Percentiles rank a stretch among this genome's conserved stretches.
These are phyloP conservation scores for Plasmopara viticola DNA, from an alignment of 352 stramenopile species.

Conservation along the genomic window DNA sequence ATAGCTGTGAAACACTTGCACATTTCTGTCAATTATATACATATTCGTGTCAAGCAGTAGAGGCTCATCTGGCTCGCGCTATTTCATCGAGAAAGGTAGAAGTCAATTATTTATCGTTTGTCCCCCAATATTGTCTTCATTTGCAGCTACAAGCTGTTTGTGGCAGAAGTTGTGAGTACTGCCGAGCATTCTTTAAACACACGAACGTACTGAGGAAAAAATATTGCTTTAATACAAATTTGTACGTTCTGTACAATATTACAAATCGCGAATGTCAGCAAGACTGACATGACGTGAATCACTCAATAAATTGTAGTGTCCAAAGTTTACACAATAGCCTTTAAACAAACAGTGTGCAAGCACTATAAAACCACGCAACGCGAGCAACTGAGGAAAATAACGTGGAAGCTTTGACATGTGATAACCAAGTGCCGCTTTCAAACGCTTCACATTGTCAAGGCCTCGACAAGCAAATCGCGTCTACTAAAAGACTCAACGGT, in stretches of 20 bases:
- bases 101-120: slow-evolving; percentile 85
- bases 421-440: slow-evolving; percentile 15
- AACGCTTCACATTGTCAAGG: slow-evolving; percentile 27
- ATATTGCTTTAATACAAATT: slow-evolving; percentile 66
- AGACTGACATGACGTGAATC: slow-evolving; percentile 71
- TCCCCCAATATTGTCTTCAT: slow-evolving; percentile 59
- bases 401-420: slow-evolving; percentile 13
- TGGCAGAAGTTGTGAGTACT: slow-evolving; percentile 64
- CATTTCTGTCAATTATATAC: slow-evolving; percentile 79
- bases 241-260: slow-evolving; percentile 44
- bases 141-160: slow-evolving; percentile 70
- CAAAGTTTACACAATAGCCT: slow-evolving; percentile 78
- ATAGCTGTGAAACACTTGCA: slow-evolving; percentile 32
- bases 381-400: slow-evolving; percentile 41
- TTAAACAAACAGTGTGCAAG: slow-evolving; percentile 82
- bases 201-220: slow-evolving; percentile 81
- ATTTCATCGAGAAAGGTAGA: slow-evolving; percentile 58
- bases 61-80: slow-evolving; percentile 49
- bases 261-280: slow-evolving; percentile 60
- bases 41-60: slow-evolving; percentile 71
- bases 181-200: slow-evolving; percentile 74
- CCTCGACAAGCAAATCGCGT: slow-evolving; percentile 23
- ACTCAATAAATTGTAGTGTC: slow-evolving; percentile 40
- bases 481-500: slow-evolving; percentile 14
- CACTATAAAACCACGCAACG: slow-evolving; percentile 72